A percentile compares a stretch with the other conserved stretches of the same genome.
phyloP scores from a whole-genome alignment of 2,329 filamentous ascomycete species.

The Hypoxylon sp. region DNA sequence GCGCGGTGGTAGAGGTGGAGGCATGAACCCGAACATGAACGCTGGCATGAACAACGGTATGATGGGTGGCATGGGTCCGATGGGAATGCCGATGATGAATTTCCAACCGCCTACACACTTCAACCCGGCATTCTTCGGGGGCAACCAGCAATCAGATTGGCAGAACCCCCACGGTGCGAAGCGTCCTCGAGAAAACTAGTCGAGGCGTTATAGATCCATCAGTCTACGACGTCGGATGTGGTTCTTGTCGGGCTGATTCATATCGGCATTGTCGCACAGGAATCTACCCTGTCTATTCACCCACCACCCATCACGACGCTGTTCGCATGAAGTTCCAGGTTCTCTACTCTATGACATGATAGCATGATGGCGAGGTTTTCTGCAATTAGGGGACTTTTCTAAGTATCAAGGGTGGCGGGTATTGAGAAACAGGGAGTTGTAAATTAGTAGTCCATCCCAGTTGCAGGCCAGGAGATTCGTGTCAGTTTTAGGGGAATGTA shows the following conservation, averaged over 20 bases:
- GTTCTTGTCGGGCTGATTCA: neutral
- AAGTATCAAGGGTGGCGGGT: conserved; percentile 6
- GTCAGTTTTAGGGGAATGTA: conserved; percentile 2
- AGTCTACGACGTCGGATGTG: neutral
- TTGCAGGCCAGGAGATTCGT: conserved; percentile 1
- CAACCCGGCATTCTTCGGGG: conserved; percentile 55
- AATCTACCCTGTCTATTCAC: neutral
- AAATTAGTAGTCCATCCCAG: conserved; percentile 16
- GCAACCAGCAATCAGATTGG: conserved; percentile 55
- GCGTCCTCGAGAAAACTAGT: conserved; percentile 53
- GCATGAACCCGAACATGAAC: conserved; percentile 52
- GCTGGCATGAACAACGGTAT: conserved; percentile 53
- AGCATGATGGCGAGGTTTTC: conserved; percentile 9
- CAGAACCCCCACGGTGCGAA: conserved; percentile 57
- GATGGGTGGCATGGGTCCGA: conserved; percentile 52
- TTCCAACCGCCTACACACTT: conserved; percentile 54
- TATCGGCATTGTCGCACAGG: neutral
- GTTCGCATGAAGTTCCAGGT: neutral
- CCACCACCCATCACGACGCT: neutral
- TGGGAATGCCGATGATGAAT: conserved; percentile 55
- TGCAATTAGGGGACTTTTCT: conserved; percentile 14
- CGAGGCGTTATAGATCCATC: neutral
- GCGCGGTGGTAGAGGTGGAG: conserved; percentile 53
- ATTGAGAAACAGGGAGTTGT: neutral
- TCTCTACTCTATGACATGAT: conserved; percentile 7